Base-by-base conservation (phyloP, 176 grass and related monocot species). In the Oryza glumipatula region DNA sequence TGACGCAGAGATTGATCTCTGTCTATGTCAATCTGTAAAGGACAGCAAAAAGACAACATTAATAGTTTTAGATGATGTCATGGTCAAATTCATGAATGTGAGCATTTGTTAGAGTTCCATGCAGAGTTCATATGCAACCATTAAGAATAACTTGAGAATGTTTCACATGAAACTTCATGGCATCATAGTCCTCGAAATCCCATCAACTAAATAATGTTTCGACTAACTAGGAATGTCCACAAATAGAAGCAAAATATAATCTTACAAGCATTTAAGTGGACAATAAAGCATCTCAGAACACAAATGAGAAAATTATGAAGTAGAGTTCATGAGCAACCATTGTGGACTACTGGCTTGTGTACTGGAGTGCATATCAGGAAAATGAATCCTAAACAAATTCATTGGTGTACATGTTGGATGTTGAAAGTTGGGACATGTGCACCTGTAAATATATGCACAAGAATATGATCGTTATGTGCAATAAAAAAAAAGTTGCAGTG, bases 21-120 rank as follows among this genome's bases (percentile, higher is more conserved):
- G 73, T 95, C 91, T 76, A 85, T 72, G 68, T 91, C 93, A 81
- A 91, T 85, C 96, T 98, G 88, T 36, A 66, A 68, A 76, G 75
- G 77, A 77, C 32, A 84, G 74, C 12, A 9, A 70, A 39, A 70
- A 23, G 32, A 77, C 10, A 70, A 71, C 5, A 44, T 51, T 51
- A 75, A 38, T 70, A 2, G 23, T 78, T 89, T 49, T 67, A 44
- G 21, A 61, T 61, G 36, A 39, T 82, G 13, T 5, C 16, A 35
- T 9, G 35, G 11, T 30, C 38, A 49, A 76, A 7, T 54, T 69
- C 65, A 21, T 63, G 61, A 63, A 70, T 67, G 51, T 24, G 33
- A 48, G 58, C 14, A 3, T 43, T 70, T 23, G 28, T 39, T 38
- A 52, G 17, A 81, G n/a, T 13, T 38, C 46, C 21, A 60, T 60